phyloP scores from a whole-genome alignment of 2,329 filamentous ascomycete genomes.

The Cordyceps fumosorosea region DNA sequence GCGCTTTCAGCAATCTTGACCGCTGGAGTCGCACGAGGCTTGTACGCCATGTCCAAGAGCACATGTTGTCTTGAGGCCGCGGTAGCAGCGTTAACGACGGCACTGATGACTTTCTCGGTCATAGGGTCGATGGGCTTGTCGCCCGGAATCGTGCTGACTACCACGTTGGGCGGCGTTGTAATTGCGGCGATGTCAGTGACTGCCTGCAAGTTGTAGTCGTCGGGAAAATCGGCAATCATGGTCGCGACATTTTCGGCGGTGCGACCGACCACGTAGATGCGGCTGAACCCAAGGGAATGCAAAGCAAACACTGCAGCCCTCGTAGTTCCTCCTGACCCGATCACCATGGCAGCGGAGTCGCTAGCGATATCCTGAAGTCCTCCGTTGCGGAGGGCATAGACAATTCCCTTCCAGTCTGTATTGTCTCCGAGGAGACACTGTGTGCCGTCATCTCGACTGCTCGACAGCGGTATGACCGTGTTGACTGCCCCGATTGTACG shows the following conservation, averaged over 20 bases:
- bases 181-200: slow-evolving; percentile 46
- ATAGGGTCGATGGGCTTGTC: slow-evolving; percentile 71
- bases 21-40: slow-evolving; percentile 72
- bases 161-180: slow-evolving; percentile 54
- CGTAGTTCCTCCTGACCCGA: slow-evolving; percentile 88
- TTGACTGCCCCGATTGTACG: slow-evolving; percentile 87
- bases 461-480: slow-evolving; percentile 65
- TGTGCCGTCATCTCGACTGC: slow-evolving; percentile 32
- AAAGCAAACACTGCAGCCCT: slow-evolving; percentile 87
- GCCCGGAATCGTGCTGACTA: slow-evolving; percentile 86
- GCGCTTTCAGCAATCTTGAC: slow-evolving; percentile 76
- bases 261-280: slow-evolving; percentile 82
- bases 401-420: slow-evolving; percentile 94
- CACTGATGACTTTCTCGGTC: slow-evolving; percentile 59
- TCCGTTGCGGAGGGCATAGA: slow-evolving; percentile 64
- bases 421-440: slow-evolving; percentile 73
- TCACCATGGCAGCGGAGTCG: slow-evolving; percentile 60
- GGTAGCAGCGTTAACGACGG: slow-evolving; percentile 38
- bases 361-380: slow-evolving; percentile 43
- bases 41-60: slow-evolving; percentile 94
- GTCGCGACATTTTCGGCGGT: slow-evolving; percentile 60
- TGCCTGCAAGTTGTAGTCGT: slow-evolving; percentile 62
- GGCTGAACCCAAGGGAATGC: slow-evolving; percentile 72
- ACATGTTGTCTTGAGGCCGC: slow-evolving; percentile 43
- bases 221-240: slow-evolving; percentile 67